Conservation (phyloP, 345 rosid genomes). For the Populus ilicifolia region DNA sequence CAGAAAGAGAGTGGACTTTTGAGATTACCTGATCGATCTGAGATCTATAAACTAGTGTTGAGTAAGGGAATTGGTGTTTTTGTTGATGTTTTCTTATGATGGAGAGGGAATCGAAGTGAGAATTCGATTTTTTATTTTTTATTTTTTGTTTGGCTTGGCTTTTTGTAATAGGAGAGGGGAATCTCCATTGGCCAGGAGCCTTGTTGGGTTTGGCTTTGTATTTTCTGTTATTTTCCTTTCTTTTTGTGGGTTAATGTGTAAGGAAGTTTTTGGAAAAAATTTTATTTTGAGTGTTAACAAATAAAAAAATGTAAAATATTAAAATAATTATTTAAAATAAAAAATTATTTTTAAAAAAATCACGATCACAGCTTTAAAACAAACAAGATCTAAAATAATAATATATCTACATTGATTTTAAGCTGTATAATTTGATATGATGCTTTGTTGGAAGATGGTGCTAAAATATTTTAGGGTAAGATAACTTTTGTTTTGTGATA, state of each 20-base stretch:
- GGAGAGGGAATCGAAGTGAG: neutral
- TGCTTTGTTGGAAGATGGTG: no score
- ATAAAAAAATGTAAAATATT: no score
- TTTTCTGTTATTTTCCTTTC: neutral
- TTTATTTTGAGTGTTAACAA: no score
- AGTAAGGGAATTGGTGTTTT: neutral
- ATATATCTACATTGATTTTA: no score
- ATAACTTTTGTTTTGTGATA: no score
- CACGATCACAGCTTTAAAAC: no score
- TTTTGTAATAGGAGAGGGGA: neutral
- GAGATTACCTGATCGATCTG: conserved; percentile 22
- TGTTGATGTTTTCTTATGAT: conserved; percentile 2
- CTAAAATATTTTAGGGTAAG: no score
- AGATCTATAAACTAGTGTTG: conserved; percentile 21
- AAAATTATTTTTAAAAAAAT: no score
- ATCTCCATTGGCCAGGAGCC: neutral
- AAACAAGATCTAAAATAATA: no score
- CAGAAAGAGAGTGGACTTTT: neutral
- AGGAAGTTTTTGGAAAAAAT: no score
- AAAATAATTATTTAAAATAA: no score
- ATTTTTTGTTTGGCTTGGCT: neutral
- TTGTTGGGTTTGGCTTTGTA: neutral
- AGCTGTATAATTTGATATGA: no score
- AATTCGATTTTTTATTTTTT: conserved; percentile 4
- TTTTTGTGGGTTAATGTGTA: neutral